These are phyloP conservation scores for Aspergillus sp. DNA, from an alignment of 2,329 filamentous ascomycete genomes.

Conservation along the genomic window DNA sequence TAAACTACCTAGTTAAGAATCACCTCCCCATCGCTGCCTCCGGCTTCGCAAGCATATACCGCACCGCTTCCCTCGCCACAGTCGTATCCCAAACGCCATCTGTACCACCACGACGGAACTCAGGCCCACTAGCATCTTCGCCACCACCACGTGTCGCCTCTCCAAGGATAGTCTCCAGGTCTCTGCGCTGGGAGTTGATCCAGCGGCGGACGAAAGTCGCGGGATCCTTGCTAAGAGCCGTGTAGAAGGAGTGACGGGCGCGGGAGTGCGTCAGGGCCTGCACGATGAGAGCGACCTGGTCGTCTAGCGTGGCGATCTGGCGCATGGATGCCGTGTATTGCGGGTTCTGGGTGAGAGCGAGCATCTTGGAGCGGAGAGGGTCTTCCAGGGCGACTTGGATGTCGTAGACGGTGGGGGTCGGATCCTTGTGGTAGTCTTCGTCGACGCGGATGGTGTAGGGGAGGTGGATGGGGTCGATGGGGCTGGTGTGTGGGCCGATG, in stretches of 20 bases:
- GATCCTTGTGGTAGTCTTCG: conserved; percentile 73
- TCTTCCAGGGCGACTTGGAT: conserved; percentile 83
- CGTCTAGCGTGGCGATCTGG: conserved; percentile 75
- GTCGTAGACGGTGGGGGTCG: conserved; percentile 84
- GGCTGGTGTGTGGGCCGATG: conserved; percentile 74
- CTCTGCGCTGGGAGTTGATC: conserved; percentile 87
- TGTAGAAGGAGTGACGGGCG: conserved; percentile 87
- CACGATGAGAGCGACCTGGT: conserved; percentile 79
- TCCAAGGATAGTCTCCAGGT: conserved; percentile 83
- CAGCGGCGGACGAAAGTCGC: conserved; percentile 82
- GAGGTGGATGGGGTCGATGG: conserved; percentile 79
- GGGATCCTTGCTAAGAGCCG: conserved; percentile 75
- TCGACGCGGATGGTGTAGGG: conserved; percentile 94
- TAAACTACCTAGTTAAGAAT: not conserved
- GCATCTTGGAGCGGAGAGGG: conserved; percentile 69
- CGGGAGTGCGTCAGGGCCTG: conserved; percentile 83
- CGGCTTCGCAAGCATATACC: conserved; percentile 59
- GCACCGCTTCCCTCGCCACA: conserved; percentile 63
- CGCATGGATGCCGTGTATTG: conserved; percentile 71
- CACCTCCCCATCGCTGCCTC: conserved; percentile 35
- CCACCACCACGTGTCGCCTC: conserved; percentile 66
- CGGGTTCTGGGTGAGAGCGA: conserved; percentile 67
- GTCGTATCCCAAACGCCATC: conserved; percentile 66
- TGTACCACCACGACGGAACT: conserved; percentile 52
- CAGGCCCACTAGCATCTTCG: conserved; percentile 55